Evolutionary conservation across 179 eudicot genomes (phyloP).

Genomic region (Camellia oleifera): DNA sequence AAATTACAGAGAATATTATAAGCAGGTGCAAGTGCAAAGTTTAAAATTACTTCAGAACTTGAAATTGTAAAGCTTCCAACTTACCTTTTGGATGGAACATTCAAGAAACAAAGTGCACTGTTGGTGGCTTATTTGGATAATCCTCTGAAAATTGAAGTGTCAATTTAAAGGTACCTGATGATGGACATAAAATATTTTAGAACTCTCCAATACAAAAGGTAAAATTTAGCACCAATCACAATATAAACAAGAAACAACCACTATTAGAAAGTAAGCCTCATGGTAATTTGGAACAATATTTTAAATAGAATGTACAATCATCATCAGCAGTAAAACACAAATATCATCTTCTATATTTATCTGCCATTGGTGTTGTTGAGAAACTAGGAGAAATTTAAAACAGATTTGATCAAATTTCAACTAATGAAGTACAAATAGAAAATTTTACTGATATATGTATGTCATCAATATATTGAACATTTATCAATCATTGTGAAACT

Average conservation of each 20-base stretch:
- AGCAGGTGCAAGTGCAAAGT: neutral
- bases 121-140: conserved; percentile 51
- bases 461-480: neutral
- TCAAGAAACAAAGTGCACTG: conserved; percentile 48
- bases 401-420: neutral
- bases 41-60: neutral
- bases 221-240: neutral
- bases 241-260: neutral
- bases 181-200: neutral
- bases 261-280: neutral
- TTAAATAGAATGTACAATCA: neutral
- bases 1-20: neutral
- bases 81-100: conserved; percentile 54
- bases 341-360: neutral
- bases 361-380: neutral
- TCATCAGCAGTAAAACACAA: neutral
- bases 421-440: neutral
- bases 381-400: neutral
- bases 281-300: neutral
- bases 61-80: neutral
- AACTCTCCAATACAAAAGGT: no score
- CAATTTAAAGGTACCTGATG: conserved; percentile 43
- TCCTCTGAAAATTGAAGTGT: conserved; percentile 45
- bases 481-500: neutral
- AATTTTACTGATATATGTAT: neutral